A percentile compares a stretch with the other conserved stretches of the same genome.
These are phyloP conservation scores for Dysphania ambrosioides DNA, from an alignment of 148 eudicot genomes.

Conservation along the genomic window DNA sequence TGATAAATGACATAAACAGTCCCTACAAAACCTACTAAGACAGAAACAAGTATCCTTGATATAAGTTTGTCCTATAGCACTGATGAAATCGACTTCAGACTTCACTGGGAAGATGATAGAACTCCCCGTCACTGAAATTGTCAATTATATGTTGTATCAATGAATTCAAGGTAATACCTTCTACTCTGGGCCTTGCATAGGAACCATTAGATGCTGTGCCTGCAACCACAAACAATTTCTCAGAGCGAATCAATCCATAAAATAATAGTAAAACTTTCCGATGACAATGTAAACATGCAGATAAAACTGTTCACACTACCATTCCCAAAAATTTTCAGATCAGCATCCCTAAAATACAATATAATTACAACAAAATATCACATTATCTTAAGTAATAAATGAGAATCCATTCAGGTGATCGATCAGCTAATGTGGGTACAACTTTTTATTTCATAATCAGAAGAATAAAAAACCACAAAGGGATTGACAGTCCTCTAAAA, in stretches of 20 bases:
- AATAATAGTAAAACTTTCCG: background rate
- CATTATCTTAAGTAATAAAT: background rate
- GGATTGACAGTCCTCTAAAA: background rate
- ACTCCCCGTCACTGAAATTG: constrained; percentile 5
- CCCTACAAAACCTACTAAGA: constrained; percentile 30
- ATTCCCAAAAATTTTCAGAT: background rate
- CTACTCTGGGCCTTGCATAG: constrained; percentile 57
- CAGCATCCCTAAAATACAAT: background rate
- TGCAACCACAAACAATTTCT: constrained; percentile 23
- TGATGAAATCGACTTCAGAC: constrained; percentile 9
- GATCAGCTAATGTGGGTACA: background rate
- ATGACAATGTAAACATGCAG: background rate
- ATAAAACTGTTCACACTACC: background rate
- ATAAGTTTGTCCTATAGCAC: constrained; percentile 20
- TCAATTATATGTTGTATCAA: constrained; percentile 16
- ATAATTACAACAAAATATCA: background rate
- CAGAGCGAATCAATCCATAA: background rate
- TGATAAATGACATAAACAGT: constrained; percentile 15
- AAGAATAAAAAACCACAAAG: background rate
- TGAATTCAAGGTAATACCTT: constrained; percentile 11
- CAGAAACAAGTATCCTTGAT: constrained; percentile 18
- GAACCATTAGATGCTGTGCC: constrained; percentile 53
- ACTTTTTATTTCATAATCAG: background rate
- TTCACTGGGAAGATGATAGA: constrained; percentile 10
- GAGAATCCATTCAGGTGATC: background rate